phyloP scores from a whole-genome alignment of 2,329 filamentous ascomycete genomes.

The Fusarium chaquense region DNA sequence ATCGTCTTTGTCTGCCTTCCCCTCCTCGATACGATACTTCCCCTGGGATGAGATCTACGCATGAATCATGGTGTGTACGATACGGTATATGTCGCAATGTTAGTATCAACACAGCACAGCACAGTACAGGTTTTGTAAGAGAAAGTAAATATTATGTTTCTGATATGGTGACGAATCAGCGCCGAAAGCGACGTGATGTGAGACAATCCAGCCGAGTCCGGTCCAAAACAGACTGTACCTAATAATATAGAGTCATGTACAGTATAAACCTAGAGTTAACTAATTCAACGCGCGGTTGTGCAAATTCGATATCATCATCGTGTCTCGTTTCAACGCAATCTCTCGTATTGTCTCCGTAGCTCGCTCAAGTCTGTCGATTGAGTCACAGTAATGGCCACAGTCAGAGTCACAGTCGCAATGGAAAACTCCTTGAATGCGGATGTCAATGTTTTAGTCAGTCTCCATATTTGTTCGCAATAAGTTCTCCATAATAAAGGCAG shows the following conservation, averaged over 20 bases:
- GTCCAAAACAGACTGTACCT: constrained; percentile 1
- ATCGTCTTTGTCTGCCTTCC: constrained; percentile 7
- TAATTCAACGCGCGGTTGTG: background rate
- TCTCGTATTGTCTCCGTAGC: constrained; percentile 28
- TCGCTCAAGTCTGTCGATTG: constrained; percentile 12
- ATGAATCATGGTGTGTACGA: background rate
- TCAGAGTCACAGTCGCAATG: background rate
- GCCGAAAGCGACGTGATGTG: constrained; percentile 16
- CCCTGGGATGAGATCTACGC: constrained; percentile 23
- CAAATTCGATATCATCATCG: background rate
- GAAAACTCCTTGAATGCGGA: constrained; percentile 8
- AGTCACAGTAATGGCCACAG: constrained; percentile 17
- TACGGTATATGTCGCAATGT: background rate
- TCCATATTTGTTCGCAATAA: constrained; percentile 17
- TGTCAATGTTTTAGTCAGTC: constrained; percentile 17
- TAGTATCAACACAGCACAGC: background rate
- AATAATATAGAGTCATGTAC: background rate
- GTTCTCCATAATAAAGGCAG: constrained; percentile 22
- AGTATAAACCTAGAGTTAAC: background rate
- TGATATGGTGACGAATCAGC: constrained; percentile 19
- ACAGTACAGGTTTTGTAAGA: constrained; percentile 1
- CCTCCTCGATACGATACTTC: constrained; percentile 8
- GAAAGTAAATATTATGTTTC: constrained; percentile 37
- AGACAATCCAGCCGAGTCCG: constrained; percentile 23
- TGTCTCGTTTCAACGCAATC: background rate